Percentiles rank a stretch among this genome's conserved stretches.
These are phyloP conservation scores for Ilyonectria destructans DNA, from an alignment of 2,329 filamentous ascomycete genomes.

Conservation along the genomic window DNA sequence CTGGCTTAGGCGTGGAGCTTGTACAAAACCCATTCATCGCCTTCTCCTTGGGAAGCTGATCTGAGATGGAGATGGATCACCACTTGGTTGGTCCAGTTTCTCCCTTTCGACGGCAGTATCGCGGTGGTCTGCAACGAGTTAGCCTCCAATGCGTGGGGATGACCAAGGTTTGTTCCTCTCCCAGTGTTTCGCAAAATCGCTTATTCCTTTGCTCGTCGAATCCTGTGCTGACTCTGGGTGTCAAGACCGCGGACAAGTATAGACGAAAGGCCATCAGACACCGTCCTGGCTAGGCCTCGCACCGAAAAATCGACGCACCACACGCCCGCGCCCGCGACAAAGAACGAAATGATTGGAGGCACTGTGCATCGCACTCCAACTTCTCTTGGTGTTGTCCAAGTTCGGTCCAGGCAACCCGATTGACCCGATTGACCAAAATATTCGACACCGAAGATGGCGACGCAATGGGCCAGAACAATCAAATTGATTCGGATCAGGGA, in stretches of 20 bases:
- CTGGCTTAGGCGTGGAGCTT: background rate
- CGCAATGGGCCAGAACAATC: background rate
- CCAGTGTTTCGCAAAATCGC: background rate
- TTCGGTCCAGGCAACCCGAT: background rate
- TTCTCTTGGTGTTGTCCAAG: background rate
- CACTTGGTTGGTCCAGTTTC: background rate
- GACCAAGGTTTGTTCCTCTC: background rate
- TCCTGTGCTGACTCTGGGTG: background rate
- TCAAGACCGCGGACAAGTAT: background rate
- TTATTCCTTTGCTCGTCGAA: background rate
- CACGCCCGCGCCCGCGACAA: background rate
- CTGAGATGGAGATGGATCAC: background rate
- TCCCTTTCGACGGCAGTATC: background rate
- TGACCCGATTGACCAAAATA: background rate
- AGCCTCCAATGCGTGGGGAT: background rate
- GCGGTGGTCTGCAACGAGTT: conserved; percentile 2
- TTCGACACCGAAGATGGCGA: background rate
- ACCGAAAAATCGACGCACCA: too few species aligned
- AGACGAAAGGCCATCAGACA: background rate
- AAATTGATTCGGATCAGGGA: background rate
- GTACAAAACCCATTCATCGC: background rate
- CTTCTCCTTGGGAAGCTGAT: background rate
- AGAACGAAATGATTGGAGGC: background rate
- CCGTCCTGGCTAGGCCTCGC: background rate
- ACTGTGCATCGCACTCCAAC: background rate